Evolutionary conservation across 345 rosid genomes (phyloP).

Genomic region (Lepidium aucheri): DNA sequence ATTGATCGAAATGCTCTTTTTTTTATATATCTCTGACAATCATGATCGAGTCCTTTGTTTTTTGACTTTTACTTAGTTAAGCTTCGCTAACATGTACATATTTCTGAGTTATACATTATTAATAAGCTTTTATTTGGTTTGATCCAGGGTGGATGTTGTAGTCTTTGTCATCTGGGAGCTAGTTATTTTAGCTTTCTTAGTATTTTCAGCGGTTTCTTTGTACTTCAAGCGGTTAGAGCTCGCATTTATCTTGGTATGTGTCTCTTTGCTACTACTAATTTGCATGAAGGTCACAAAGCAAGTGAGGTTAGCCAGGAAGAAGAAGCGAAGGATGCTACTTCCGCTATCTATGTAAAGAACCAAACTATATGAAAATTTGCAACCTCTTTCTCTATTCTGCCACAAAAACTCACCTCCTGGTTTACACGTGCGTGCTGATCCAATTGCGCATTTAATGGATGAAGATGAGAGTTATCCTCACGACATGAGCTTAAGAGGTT

Average conservation of each 20-base stretch:
- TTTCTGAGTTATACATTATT: neutral
- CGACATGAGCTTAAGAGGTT: neutral
- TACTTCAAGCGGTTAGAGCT: slow-evolving; percentile 76
- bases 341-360: slow-evolving; percentile 76
- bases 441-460: neutral
- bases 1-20: neutral
- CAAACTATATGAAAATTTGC: neutral
- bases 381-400: neutral
- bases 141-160: slow-evolving; percentile 93
- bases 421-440: neutral
- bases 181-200: slow-evolving; percentile 79
- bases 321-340: slow-evolving; percentile 97
- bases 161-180: slow-evolving; percentile 96
- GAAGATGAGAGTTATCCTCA: neutral
- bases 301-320: slow-evolving; percentile 73
- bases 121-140: neutral
- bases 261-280: slow-evolving; percentile 69
- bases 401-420: slow-evolving; percentile 8
- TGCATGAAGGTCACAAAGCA: slow-evolving; percentile 94
- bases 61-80: neutral
- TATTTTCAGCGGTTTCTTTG: slow-evolving; percentile 86
- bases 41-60: neutral
- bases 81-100: neutral
- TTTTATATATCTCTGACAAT: neutral
- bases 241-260: slow-evolving; percentile 65